Conservation (phyloP, 2,329 filamentous ascomycete species). For the Microdochium nivale region DNA sequence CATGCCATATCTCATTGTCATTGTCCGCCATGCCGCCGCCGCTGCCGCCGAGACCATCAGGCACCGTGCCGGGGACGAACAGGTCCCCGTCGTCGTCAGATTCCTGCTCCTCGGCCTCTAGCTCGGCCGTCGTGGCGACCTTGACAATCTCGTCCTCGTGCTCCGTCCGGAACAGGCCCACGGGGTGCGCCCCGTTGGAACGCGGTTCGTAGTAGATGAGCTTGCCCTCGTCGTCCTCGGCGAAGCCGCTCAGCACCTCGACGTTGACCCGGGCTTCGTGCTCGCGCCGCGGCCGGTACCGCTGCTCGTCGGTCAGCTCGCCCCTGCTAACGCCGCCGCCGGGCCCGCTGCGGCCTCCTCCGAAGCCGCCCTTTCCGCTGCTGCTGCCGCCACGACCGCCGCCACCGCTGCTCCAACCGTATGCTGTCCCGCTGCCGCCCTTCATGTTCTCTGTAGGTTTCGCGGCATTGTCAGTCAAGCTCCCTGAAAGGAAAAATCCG, state of each 20-base stretch:
- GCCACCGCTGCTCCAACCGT: constrained; percentile 8
- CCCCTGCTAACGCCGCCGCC: constrained; percentile 13
- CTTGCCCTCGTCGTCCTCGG: constrained; percentile 32
- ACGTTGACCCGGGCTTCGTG: constrained; percentile 45
- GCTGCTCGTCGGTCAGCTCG: constrained; percentile 17
- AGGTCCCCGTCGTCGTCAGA: constrained; percentile 34
- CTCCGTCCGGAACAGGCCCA: constrained; percentile 46
- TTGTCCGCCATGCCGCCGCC: constrained; percentile 18
- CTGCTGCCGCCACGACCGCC: constrained; percentile 4
- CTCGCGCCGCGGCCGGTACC: constrained; percentile 31
- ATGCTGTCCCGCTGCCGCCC: constrained; percentile 3
- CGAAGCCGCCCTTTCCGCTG: constrained; percentile 8
- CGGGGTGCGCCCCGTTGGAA: constrained; percentile 32
- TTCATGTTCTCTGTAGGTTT: constrained; percentile 14
- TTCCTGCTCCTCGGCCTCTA: constrained; percentile 42
- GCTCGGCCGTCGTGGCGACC: constrained; percentile 47
- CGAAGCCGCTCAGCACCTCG: constrained; percentile 41
- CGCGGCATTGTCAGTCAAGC: constrained; percentile 6
- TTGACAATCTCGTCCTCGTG: constrained; percentile 45
- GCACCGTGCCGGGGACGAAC: constrained; percentile 22
- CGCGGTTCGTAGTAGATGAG: constrained; percentile 29
- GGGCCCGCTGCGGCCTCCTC: constrained; percentile 7
- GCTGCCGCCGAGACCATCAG: not conserved
- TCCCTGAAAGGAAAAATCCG: not conserved
- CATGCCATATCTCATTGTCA: constrained; percentile 33